Evolutionary conservation across 768 basidiomycete species (phyloP).

Genomic region (Daedaleopsis sinensis): DNA sequence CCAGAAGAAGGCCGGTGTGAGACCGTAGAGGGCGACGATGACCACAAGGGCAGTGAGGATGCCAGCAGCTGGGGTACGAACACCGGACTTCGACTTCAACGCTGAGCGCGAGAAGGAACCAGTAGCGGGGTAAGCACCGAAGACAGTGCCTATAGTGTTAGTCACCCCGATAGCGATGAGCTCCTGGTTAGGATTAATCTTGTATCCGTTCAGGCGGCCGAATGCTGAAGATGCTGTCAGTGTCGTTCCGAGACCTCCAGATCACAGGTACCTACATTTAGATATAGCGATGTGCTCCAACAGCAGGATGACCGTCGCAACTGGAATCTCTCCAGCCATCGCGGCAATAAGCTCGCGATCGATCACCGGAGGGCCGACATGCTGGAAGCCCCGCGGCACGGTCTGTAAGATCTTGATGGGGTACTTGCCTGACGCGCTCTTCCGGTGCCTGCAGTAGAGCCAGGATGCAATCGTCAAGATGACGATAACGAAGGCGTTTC

Average conservation of each 20-base stretch:
- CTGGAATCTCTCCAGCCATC: constrained; percentile 74
- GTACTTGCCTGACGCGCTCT: constrained; percentile 61
- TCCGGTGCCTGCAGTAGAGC: constrained; percentile 74
- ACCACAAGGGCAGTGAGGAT: constrained; percentile 85
- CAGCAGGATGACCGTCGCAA: constrained; percentile 86
- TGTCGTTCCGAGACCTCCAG: background rate
- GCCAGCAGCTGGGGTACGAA: constrained; percentile 93
- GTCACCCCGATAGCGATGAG: constrained; percentile 97
- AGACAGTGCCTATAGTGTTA: constrained; percentile 87
- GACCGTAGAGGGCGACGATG: constrained; percentile 90
- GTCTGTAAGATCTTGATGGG: constrained; percentile 83
- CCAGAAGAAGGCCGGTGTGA: constrained; percentile 93
- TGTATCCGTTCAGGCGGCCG: constrained; percentile 93
- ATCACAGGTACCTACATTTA: constrained; percentile 63
- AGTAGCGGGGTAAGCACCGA: constrained; percentile 93
- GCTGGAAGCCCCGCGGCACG: constrained; percentile 84
- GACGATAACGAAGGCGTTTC: constrained; percentile 88
- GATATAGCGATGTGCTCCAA: constrained; percentile 97
- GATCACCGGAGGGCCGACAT: constrained; percentile 52
- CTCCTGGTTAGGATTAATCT: constrained; percentile 92
- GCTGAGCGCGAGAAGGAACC: constrained; percentile 99
- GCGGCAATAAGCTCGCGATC: constrained; percentile 58
- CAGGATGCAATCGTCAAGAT: constrained; percentile 87
- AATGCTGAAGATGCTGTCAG: constrained; percentile 59
- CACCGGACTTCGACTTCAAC: constrained; percentile 93